phyloP scores from a whole-genome alignment of 1,284 basidiomycete species.

The Cutaneotrichosporon sp. region DNA sequence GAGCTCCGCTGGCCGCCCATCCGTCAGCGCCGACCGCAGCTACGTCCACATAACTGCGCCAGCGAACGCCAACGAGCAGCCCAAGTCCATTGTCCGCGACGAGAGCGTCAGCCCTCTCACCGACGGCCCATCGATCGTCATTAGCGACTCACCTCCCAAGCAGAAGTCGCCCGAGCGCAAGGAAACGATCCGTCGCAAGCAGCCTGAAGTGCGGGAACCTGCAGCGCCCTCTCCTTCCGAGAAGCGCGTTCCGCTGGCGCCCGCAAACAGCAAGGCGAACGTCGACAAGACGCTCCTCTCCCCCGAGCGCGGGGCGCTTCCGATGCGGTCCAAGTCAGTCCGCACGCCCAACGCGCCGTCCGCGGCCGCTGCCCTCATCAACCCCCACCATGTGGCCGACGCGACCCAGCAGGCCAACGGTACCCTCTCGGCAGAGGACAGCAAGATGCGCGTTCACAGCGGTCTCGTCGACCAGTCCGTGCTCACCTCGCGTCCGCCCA shows the following conservation, averaged over 20 bases:
- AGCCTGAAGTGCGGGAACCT: background rate
- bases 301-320: constrained; percentile 2
- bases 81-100: constrained; percentile 20
- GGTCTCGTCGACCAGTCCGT: constrained; percentile 92
- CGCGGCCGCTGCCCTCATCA: background rate
- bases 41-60: constrained; percentile 7
- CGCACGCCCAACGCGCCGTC: constrained; percentile 11
- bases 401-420: background rate
- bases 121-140: constrained; percentile 25
- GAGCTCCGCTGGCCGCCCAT: constrained; percentile 13
- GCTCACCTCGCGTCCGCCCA: constrained; percentile 79
- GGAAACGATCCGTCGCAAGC: background rate
- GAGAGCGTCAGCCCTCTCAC: constrained; percentile 29
- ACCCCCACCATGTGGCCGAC: background rate
- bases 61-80: constrained; percentile 8
- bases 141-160: constrained; percentile 2
- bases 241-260: constrained; percentile 13
- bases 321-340: constrained; percentile 25
- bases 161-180: constrained; percentile 2
- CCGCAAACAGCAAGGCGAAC: constrained; percentile 34
- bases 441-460: constrained; percentile 77
- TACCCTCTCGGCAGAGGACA: constrained; percentile 53
- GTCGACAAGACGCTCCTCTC: constrained; percentile 23
- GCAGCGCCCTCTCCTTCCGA: constrained; percentile 1
- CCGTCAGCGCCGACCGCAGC: constrained; percentile 11